Conservation (phyloP, 345 rosid species). For the Citrus reticulata region DNA sequence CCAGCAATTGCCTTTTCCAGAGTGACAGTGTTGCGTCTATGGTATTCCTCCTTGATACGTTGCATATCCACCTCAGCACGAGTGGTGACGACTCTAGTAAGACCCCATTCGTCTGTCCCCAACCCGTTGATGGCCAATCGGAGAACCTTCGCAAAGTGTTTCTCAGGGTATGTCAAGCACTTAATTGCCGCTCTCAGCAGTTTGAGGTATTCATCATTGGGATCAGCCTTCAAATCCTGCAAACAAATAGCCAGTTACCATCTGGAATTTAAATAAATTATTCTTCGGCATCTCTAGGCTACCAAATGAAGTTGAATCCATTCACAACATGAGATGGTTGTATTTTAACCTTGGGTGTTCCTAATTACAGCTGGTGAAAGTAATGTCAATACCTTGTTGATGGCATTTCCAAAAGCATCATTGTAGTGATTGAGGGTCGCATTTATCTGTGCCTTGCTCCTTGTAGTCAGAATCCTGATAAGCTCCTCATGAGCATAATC, state of each 20-base stretch:
- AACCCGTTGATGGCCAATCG: slow-evolving; percentile 64
- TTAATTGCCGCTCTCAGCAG: slow-evolving; percentile 66
- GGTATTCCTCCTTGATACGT: slow-evolving; percentile 75
- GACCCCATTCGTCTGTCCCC: slow-evolving; percentile 89
- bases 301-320: not conserved
- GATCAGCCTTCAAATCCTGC: slow-evolving; percentile 71
- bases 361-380: not conserved
- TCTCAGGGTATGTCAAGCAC: slow-evolving; percentile 84
- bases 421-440: slow-evolving; percentile 84
- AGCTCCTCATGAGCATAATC: slow-evolving; percentile 74
- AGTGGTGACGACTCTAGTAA: slow-evolving; percentile 70
- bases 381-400: slow-evolving; percentile 56
- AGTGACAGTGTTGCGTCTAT: slow-evolving; percentile 65
- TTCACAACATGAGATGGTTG: not conserved
- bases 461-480: slow-evolving; percentile 75
- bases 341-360: not conserved
- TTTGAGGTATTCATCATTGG: slow-evolving; percentile 60
- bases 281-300: not conserved
- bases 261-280: not conserved
- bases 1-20: slow-evolving; percentile 65
- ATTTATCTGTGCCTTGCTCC: slow-evolving; percentile 74
- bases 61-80: slow-evolving; percentile 86
- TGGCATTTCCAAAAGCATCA: slow-evolving; percentile 56
- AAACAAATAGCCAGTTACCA: slow-evolving; percentile 11
- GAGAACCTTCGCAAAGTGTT: slow-evolving; percentile 75